Percentiles rank a stretch among this genome's conserved stretches.
phyloP scores from a whole-genome alignment of 1,284 basidiomycete species.

The Sporisorium iseilematis-ciliati region DNA sequence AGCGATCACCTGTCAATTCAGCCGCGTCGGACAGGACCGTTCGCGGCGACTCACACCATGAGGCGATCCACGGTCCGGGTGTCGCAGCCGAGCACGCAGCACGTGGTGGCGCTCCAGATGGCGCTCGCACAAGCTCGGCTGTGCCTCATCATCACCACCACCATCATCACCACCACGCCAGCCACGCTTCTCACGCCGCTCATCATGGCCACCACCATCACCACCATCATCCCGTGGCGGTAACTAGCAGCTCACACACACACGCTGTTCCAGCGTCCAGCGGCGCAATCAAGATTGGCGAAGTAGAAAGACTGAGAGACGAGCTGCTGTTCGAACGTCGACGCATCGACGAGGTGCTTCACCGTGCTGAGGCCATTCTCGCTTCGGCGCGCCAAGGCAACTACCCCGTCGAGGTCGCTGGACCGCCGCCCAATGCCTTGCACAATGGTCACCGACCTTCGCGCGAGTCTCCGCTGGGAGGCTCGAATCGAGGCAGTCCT shows the following conservation, averaged over 20 bases:
- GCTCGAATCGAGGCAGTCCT: conserved; percentile 31
- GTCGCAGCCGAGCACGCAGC: conserved; percentile 34
- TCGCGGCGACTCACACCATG: conserved; percentile 12
- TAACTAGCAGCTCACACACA: conserved; percentile 20
- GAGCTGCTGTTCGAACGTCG: conserved; percentile 60
- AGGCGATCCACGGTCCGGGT: conserved; percentile 11
- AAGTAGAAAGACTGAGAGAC: conserved; percentile 58
- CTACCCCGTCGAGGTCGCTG: conserved; percentile 19
- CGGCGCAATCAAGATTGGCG: conserved; percentile 35
- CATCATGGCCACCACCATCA: conserved; percentile 46
- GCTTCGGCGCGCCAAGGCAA: conserved; percentile 34
- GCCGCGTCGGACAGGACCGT: conserved; percentile 15
- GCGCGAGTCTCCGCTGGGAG: conserved; percentile 24
- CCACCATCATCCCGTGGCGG: conserved; percentile 45
- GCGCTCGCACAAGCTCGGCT: conserved; percentile 13
- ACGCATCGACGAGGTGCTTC: conserved; percentile 58
- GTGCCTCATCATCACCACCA: conserved; percentile 52
- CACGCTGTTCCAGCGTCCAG: conserved; percentile 13
- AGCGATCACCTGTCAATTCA: conserved; percentile 21
- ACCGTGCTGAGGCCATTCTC: conserved; percentile 57
- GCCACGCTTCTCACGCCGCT: conserved; percentile 30
- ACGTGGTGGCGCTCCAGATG: conserved; percentile 13
- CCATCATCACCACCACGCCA: conserved; percentile 52
- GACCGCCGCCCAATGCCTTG: conserved; percentile 14
- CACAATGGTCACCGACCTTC: conserved; percentile 29